These are phyloP conservation scores for Mytilinidion resinicola DNA, from an alignment of 495 filamentous ascomycete genomes.

Conservation along the genomic window DNA sequence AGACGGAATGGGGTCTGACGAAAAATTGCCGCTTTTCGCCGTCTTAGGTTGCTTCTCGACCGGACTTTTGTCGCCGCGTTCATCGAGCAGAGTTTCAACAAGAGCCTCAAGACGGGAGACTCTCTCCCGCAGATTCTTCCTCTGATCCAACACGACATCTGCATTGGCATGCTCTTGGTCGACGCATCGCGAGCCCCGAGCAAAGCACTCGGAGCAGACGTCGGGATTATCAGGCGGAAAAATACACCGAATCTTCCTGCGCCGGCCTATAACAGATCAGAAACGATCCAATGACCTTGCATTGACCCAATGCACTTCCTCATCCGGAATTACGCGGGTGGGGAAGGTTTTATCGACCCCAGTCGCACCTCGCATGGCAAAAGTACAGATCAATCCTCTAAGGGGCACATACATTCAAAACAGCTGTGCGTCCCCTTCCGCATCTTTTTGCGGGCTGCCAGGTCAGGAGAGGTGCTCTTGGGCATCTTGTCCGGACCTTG, in stretches of 20 bases:
- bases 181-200: slow-evolving; percentile 30
- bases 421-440: slow-evolving; percentile 34
- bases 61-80: slow-evolving; percentile 18
- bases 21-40: slow-evolving; percentile 3
- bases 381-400: neutral
- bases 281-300: neutral
- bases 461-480: slow-evolving; percentile 13
- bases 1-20: slow-evolving; percentile 1
- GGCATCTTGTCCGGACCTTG: slow-evolving; percentile 16
- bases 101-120: slow-evolving; percentile 32
- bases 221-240: slow-evolving; percentile 28
- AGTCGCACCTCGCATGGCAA: too few relatives aligned
- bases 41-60: slow-evolving; percentile 19
- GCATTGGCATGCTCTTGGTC: slow-evolving; percentile 32
- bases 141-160: slow-evolving; percentile 30
- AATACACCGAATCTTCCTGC: slow-evolving; percentile 33
- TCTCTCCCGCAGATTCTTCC: slow-evolving; percentile 34
- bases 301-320: neutral
- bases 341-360: too few relatives aligned
- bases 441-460: slow-evolving; percentile 28
- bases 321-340: too few relatives aligned
- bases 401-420: slow-evolving; percentile 31
- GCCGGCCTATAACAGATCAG: slow-evolving; percentile 21
- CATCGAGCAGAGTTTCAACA: slow-evolving; percentile 28
- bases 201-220: slow-evolving; percentile 35